phyloP scores from a whole-genome alignment of 2,329 filamentous ascomycete genomes.

The Sporothrix euskadiensis region DNA sequence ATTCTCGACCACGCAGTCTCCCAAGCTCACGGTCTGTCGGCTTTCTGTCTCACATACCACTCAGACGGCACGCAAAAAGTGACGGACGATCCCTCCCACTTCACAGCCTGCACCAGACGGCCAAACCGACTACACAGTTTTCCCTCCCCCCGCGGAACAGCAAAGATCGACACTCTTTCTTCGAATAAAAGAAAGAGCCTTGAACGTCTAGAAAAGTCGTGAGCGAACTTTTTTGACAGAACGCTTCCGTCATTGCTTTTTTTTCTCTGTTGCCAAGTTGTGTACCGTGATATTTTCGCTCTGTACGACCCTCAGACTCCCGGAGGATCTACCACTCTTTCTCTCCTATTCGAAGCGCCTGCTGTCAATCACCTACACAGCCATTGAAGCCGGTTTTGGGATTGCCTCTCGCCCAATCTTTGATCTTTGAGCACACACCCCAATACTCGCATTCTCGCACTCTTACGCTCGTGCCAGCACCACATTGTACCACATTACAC shows the following conservation, averaged over 20 bases:
- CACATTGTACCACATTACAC: background rate
- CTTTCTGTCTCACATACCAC: constrained; percentile 5
- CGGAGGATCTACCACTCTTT: constrained; percentile 9
- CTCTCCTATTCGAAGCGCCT: background rate
- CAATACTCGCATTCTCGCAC: background rate
- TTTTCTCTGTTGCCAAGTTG: background rate
- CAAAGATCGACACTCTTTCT: background rate
- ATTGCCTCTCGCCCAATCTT: constrained; percentile 3
- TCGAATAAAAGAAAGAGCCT: constrained; percentile 17
- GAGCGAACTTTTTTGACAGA: background rate
- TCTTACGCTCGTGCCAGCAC: constrained; percentile 3
- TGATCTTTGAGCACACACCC: background rate
- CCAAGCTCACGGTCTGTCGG: constrained; percentile 1
- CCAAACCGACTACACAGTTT: background rate
- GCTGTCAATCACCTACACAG: constrained; percentile 23
- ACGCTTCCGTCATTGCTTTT: background rate
- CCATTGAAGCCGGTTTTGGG: constrained; percentile 28
- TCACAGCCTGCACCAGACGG: background rate
- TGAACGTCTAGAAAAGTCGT: background rate
- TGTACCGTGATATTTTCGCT: background rate
- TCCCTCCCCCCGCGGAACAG: background rate
- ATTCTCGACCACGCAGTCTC: background rate
- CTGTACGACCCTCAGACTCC: background rate
- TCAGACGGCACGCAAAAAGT: constrained; percentile 1
- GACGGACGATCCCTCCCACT: background rate